Conservation (phyloP, 1,284 basidiomycete species). For the Vanrija humicola region DNA sequence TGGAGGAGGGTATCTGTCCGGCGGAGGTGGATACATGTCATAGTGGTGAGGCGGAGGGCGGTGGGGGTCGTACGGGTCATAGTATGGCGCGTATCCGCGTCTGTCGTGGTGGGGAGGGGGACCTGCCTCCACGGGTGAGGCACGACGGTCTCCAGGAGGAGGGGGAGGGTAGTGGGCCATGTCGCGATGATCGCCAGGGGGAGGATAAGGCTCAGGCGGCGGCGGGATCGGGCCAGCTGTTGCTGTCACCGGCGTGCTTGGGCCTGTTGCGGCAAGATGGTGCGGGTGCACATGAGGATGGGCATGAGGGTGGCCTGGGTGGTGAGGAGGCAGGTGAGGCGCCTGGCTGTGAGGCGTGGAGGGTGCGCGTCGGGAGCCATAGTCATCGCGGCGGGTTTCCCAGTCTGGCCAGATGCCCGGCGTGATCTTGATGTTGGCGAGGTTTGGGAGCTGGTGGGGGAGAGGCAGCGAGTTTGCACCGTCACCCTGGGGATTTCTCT, state of each 20-base stretch:
- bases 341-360: constrained; percentile 5
- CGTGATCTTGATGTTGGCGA: constrained; percentile 34
- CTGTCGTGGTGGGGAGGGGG: constrained; percentile 2
- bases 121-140: background rate
- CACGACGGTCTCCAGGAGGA: constrained; percentile 2
- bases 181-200: background rate
- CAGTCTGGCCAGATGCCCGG: constrained; percentile 47
- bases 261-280: constrained; percentile 8
- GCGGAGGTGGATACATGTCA: constrained; percentile 10
- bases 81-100: constrained; percentile 12
- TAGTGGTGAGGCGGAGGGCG: constrained; percentile 11
- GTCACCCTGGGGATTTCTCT: constrained; percentile 44
- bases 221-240: constrained; percentile 13
- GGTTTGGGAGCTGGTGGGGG: constrained; percentile 41
- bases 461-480: constrained; percentile 37
- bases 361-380: constrained; percentile 17
- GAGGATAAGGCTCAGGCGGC: constrained; percentile 11
- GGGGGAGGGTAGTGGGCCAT: constrained; percentile 1
- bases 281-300: constrained; percentile 16
- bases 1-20: constrained; percentile 5
- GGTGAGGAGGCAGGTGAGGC: constrained; percentile 1
- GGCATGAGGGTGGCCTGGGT: constrained; percentile 6
- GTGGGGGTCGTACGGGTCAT: constrained; percentile 15
- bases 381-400: constrained; percentile 37
- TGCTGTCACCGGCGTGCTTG: constrained; percentile 16